Conservation (phyloP, 2,329 filamentous ascomycete genomes). For the Fusarium metavorans region DNA sequence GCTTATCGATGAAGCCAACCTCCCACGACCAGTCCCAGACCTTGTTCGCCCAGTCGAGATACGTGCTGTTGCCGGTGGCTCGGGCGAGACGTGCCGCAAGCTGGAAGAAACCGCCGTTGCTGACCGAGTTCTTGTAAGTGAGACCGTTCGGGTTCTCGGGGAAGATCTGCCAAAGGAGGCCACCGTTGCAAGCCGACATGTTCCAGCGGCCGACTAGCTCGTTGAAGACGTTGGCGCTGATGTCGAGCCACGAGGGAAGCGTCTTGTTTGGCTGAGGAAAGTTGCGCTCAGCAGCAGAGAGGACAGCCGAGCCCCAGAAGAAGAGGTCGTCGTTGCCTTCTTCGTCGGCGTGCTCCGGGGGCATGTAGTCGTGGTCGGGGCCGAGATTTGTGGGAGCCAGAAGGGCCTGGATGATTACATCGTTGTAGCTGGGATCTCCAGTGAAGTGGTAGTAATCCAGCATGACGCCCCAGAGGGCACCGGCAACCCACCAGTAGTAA, state of each 20-base stretch:
- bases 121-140: conserved; percentile 85
- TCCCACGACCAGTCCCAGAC: conserved; percentile 74
- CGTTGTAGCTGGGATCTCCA: conserved; percentile 71
- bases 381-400: conserved; percentile 67
- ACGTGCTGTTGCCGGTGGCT: conserved; percentile 75
- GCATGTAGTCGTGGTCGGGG: conserved; percentile 70
- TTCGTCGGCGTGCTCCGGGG: conserved; percentile 64
- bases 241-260: conserved; percentile 73
- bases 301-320: conserved; percentile 77
- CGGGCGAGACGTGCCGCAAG: conserved; percentile 80
- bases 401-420: conserved; percentile 69
- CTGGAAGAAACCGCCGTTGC: conserved; percentile 87
- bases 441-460: conserved; percentile 78
- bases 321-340: conserved; percentile 82
- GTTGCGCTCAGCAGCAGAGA: conserved; percentile 76
- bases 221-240: conserved; percentile 80
- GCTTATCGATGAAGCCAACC: conserved; percentile 67
- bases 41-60: conserved; percentile 74
- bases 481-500: conserved; percentile 77
- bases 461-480: conserved; percentile 75
- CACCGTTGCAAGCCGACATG: conserved; percentile 73
- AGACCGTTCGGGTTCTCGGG: conserved; percentile 78
- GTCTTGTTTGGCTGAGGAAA: conserved; percentile 70
- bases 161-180: conserved; percentile 86
- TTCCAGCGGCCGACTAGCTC: conserved; percentile 79